phyloP scores from a whole-genome alignment of 2,329 filamentous ascomycete species.

The Paradendryphiella salina region DNA sequence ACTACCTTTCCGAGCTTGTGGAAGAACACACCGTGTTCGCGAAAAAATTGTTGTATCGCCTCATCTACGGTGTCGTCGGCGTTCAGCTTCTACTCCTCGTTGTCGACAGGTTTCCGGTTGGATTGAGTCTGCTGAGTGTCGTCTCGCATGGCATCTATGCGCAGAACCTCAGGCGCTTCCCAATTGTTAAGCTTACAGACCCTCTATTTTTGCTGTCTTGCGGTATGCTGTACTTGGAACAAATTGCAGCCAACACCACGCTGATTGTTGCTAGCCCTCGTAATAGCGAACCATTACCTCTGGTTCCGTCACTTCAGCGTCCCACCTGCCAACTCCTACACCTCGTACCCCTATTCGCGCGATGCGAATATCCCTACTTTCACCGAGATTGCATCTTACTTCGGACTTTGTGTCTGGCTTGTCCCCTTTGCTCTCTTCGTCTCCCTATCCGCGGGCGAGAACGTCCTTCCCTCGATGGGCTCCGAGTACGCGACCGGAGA shows the following conservation, averaged over 20 bases:
- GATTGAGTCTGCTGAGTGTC: slow-evolving; percentile 73
- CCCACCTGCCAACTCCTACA: slow-evolving; percentile 57
- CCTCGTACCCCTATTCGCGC: slow-evolving; percentile 62
- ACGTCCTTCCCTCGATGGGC: slow-evolving; percentile 90
- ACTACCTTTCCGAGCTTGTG: slow-evolving; percentile 96
- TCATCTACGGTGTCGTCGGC: slow-evolving; percentile 81
- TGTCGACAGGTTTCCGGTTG: slow-evolving; percentile 83
- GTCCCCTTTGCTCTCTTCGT: slow-evolving; percentile 96
- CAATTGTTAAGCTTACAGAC: slow-evolving; percentile 81
- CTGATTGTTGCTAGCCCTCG: slow-evolving; percentile 61
- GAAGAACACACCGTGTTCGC: slow-evolving; percentile 96
- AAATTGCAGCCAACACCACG: neutral
- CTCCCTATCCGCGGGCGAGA: slow-evolving; percentile 89
- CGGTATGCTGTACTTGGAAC: slow-evolving; percentile 54
- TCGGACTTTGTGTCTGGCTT: slow-evolving; percentile 94
- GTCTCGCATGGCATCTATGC: slow-evolving; percentile 82
- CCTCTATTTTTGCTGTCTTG: slow-evolving; percentile 85
- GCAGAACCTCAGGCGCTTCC: slow-evolving; percentile 78
- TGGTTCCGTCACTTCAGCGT: slow-evolving; percentile 94
- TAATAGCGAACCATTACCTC: slow-evolving; percentile 87
- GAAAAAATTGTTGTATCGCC: slow-evolving; percentile 78
- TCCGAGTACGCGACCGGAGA: slow-evolving; percentile 69
- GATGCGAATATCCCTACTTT: slow-evolving; percentile 74
- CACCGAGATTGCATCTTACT: slow-evolving; percentile 93
- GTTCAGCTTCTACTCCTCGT: slow-evolving; percentile 75